phyloP scores from a whole-genome alignment of 805 yeast genomes.

The Lipomyces kockii region DNA sequence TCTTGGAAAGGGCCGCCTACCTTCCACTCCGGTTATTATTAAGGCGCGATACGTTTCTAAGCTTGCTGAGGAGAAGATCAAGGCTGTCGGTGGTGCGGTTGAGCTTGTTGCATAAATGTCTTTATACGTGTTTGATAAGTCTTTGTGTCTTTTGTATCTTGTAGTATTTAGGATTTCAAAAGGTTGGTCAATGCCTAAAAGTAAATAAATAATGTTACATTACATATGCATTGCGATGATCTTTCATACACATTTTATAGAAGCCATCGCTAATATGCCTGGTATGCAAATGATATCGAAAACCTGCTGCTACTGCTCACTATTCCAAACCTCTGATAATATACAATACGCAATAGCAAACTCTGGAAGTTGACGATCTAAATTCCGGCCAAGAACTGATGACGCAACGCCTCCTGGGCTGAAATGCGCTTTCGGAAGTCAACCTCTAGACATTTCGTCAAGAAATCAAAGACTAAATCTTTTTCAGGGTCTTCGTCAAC shows the following conservation, averaged over 20 bases:
- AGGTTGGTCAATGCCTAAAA: slow-evolving; percentile 28
- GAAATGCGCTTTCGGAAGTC: slow-evolving; percentile 73
- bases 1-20: slow-evolving; percentile 98
- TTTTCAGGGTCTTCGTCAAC: slow-evolving; percentile 33
- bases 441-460: slow-evolving; percentile 65
- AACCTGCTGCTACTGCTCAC: neutral
- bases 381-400: slow-evolving; percentile 24
- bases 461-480: slow-evolving; percentile 42
- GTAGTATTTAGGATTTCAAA: slow-evolving; percentile 27
- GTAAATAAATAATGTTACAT: slow-evolving; percentile 25
- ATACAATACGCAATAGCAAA: neutral
- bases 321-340: neutral
- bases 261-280: neutral
- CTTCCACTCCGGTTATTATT: slow-evolving; percentile 97
- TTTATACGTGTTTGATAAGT: slow-evolving; percentile 5
- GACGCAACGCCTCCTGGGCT: slow-evolving; percentile 59
- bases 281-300: neutral
- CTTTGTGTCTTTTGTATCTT: slow-evolving; percentile 17
- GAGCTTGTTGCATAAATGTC: slow-evolving; percentile 90
- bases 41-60: slow-evolving; percentile 99
- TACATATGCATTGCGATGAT: neutral
- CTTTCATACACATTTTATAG: neutral
- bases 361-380: neutral
- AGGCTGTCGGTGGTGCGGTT: slow-evolving; percentile 99
- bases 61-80: slow-evolving; percentile 99